Evolutionary conservation across 148 eudicot genomes (phyloP), one percentile per base, ranked within the genome.

Genomic region (Pharnaceum exiguum): DNA sequence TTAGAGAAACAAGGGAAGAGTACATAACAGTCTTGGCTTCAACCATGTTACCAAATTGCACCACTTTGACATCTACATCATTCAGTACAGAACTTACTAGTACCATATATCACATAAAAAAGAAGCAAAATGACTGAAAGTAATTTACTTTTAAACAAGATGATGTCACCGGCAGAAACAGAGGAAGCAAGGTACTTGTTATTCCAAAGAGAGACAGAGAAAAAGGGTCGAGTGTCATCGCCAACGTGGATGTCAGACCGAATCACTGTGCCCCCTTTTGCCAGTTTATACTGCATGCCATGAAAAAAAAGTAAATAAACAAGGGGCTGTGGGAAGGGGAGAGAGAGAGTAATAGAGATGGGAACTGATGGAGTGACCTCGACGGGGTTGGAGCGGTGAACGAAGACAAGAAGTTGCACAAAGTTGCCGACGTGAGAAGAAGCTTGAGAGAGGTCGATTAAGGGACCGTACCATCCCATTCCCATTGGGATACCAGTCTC

Each of bases 241-340:
- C 90, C 97, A 5, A 90, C 97, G 52, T 79, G 80, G 60, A 90
- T 68, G 63, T 86, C 91, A 32, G 82, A 82, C 67, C 97, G 74
- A 50, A 82, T 46, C 62, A 82, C 76, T 47, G 74, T 77, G 22
- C 80, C 77, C 5, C 84, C 78, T 37, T 64, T 73, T 24, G 82
- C 63, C 43, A 78, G 15, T 57, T 79, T 89, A 70, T 81, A 83
- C 89, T 85, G 79, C 67, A 65, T 7, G 18, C 15, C 25, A 19
- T 55, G 16, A 60, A 25, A 58, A 38, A 25, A 2, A 40, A n/a
- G 16, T 15, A 3, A 51, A 9, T 40, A 7, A 15, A 21, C 5
- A 10, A 45, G 9, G 21, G 6, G 31, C 45, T 32, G 2, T 21
- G 8, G 4, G 21, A 38, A 28, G 18, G 10, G 10, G 10, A 25